Base-by-base conservation (phyloP, 2,329 filamentous ascomycete species). In the Phialocephala sp. region DNA sequence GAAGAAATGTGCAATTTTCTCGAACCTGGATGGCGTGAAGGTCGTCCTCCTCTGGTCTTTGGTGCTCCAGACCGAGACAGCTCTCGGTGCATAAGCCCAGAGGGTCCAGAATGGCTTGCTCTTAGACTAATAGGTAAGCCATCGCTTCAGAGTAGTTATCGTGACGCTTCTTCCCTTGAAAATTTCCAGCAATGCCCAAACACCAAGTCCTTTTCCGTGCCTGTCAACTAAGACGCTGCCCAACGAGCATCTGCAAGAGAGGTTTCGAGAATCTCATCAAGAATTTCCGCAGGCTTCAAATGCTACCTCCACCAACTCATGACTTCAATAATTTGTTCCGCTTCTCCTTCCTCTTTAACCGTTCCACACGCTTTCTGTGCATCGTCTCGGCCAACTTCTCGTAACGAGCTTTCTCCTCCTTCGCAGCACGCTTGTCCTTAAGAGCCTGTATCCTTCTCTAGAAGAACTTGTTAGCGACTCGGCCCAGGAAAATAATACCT, bases 351-450 rank as follows among this genome's bases (percentile, higher is more conserved):
- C 94, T 87, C 89, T 93, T 97, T 79, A 97, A 80, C 73, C 95
- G 87, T 81, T 99, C 95, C 14, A 98, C 90, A 68, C 94, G 86
- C 85, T 97, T 98, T 80, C 87, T 89, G 82, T 98, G 94, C 95
- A 99, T 98, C 83, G 95, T 98, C 81, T 93, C 92, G 22, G 93
- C 94, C 87, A 99, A 87, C 83, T 94, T 92, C 79, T 93, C 92
- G 77, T 94, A 98, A 72, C 94, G 85, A 75, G 94, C 93, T 79
- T 91, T 93, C 83, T 98, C 95, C 74, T 93, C 94, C 85, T 97
- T 98, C 60, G 90, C 91, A 22, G 88, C 90, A 72, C 92, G 87
- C 79, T 91, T 94, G 70, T 97, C 93, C 75, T 91, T 94, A 76
- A 98, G 91, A 12, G 85, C 85, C 75, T 94, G 86, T 62, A 95